Evolutionary conservation across 768 basidiomycete genomes (phyloP), one percentile per base, ranked within the genome.

Genomic region (Chiua virens): DNA sequence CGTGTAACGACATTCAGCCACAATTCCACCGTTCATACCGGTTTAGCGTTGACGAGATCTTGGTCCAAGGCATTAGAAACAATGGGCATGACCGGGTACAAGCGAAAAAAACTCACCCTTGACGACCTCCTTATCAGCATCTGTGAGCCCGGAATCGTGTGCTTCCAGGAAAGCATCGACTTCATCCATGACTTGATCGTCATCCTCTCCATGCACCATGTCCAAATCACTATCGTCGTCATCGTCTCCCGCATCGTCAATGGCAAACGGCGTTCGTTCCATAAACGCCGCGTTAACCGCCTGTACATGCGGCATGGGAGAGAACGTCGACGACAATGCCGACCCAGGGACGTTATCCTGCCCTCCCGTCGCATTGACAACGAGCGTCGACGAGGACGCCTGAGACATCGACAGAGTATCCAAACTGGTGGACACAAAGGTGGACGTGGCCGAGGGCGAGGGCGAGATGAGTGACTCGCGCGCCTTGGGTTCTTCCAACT

Each of bases 131-230:
- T 86, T 83, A 61, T 93, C 88, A 4, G 83, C 89, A 52, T 89
- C 87, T 4, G 86, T 83, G 47, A 92, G 73, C 17, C 90, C 89
- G 8, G 87, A 84, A 71, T 92, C 94, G 66, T 98, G 90, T 3
- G 91, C 94, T 62, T 97, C 93, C 39, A 98, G 75, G 79, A 96
- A 96, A 1, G 92, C 93, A 63, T 96, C 93, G 48, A 94, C 90
- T 78, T 96, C 94, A 62, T 95, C 91, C 85, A 98, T 80, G 42
- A 95, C 91, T 50, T 82, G 83, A 55, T 87, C 85, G 49, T 86
- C 85, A 41, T 81, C 84, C 44, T 77, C 82, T 14, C 73, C 73
- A 23, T 81, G 83, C 6, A 77, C 81, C 25, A 73, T 70, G 8
- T 71, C 73, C 8, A 79, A 71, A 66, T 84, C 71, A 65, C 86